A percentile compares a stretch with the other conserved stretches of the same genome.
phyloP scores from a whole-genome alignment of 257 asterid genomes.

The Solanum chilense region DNA sequence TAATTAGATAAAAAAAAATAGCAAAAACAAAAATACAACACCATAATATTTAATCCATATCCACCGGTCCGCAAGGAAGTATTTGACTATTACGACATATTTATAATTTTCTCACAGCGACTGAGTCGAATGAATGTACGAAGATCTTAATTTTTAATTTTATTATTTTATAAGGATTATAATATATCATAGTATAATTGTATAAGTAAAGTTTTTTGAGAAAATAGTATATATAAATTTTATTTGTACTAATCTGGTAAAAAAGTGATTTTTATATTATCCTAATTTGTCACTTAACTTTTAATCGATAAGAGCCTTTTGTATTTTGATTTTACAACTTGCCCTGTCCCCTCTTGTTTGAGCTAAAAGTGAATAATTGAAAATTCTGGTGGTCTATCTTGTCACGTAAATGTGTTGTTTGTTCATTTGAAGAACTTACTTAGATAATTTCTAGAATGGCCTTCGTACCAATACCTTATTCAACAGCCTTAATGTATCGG shows the following conservation, averaged over 20 bases:
- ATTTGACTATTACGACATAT: background rate
- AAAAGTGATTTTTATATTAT: background rate
- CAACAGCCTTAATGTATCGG: background rate
- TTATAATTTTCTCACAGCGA: background rate
- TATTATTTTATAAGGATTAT: no score
- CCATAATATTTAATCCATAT: background rate
- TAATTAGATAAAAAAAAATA: background rate
- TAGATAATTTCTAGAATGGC: background rate
- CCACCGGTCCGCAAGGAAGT: background rate
- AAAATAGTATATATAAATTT: accelerated
- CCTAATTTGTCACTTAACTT: background rate
- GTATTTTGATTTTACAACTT: background rate
- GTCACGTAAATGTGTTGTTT: slow-evolving; percentile 11
- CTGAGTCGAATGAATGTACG: no score
- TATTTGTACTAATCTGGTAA: accelerated
- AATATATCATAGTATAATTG: background rate
- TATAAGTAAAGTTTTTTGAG: accelerated
- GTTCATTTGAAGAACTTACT: background rate
- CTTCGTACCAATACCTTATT: background rate
- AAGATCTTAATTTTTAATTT: no score
- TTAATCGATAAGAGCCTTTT: background rate
- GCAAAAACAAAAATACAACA: background rate
- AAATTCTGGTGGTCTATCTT: background rate
- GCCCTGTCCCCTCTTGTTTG: background rate
- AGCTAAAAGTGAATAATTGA: background rate